These are phyloP conservation scores for Xylaria sp. DNA, from an alignment of 2,329 filamentous ascomycete genomes.

Conservation along the genomic window DNA sequence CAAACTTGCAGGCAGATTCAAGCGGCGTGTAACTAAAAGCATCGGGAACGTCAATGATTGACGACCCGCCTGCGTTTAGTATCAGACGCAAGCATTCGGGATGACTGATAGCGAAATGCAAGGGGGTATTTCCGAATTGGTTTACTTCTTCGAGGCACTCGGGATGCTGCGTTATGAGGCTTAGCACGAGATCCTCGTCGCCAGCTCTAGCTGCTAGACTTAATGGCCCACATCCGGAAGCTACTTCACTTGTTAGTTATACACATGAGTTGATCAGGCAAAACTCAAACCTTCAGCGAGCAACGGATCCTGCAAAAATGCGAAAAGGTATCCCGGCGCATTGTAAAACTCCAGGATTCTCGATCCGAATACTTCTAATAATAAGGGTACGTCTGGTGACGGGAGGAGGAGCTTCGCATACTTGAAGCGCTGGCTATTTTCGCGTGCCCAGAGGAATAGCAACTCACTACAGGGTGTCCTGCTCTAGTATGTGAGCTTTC, in stretches of 20 bases:
- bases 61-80: background rate
- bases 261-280: background rate
- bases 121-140: background rate
- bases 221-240: conserved; percentile 19
- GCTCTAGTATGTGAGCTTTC: too few species aligned
- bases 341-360: background rate
- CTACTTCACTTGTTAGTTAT: conserved; percentile 8
- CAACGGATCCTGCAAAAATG: background rate
- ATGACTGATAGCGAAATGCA: conserved; percentile 10
- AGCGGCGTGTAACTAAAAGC: background rate
- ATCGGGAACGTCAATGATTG: background rate
- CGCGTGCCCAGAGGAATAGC: too few species aligned
- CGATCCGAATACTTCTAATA: background rate
- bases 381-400: background rate
- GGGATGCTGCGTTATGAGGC: conserved; percentile 4
- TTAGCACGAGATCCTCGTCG: conserved; percentile 1
- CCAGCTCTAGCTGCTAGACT: conserved; percentile 22
- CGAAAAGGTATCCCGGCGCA: background rate
- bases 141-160: conserved; percentile 15
- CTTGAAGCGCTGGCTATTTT: too few species aligned
- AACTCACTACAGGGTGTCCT: too few species aligned
- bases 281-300: conserved; percentile 22
- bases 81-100: conserved; percentile 12
- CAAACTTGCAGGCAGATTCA: background rate
- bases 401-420: too few species aligned